phyloP scores from a whole-genome alignment of 257 asterid species.

The Solanum medicagineum region DNA sequence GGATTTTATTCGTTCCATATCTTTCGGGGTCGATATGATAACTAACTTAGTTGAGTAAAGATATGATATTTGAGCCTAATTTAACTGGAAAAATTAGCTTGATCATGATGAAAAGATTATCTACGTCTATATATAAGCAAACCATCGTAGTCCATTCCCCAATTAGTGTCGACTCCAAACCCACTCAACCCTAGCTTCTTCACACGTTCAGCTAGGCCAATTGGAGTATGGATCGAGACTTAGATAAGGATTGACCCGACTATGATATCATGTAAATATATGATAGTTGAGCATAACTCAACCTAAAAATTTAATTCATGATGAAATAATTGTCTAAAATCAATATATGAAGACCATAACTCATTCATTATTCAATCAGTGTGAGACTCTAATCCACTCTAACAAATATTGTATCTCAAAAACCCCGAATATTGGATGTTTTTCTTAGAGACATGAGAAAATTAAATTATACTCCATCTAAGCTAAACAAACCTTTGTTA shows the following conservation, averaged over 20 bases:
- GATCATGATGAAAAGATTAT: too few species aligned
- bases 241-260: neutral
- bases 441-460: too few species aligned
- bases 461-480: neutral
- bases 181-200: neutral
- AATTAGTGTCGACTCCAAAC: neutral
- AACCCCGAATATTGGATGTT: too few species aligned
- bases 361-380: too few species aligned
- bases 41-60: too few species aligned
- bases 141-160: neutral
- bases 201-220: neutral
- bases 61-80: too few species aligned
- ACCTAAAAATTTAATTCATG: neutral
- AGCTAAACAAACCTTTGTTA: neutral
- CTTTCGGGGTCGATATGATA: neutral
- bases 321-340: neutral
- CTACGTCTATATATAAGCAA: neutral
- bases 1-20: neutral
- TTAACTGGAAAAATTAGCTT: too few species aligned
- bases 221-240: neutral
- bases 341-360: neutral
- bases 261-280: neutral
- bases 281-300: neutral
- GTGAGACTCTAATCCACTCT: neutral
- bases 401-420: neutral